Base-by-base conservation (phyloP, 805 yeast species). In the Candida odintsovae region DNA sequence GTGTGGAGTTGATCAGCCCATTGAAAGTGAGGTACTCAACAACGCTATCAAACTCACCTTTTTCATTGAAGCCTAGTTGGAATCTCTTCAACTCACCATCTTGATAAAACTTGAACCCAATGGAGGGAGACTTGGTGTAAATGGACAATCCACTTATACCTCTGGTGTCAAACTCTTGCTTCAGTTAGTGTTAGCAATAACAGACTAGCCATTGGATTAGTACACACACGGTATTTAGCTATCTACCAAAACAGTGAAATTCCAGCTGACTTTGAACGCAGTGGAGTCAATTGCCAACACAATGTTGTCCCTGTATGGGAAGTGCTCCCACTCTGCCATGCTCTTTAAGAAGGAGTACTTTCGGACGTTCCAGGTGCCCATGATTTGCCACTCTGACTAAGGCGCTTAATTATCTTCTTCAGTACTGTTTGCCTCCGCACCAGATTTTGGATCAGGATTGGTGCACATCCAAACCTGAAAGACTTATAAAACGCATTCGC, bases 271-370 rank as follows among this genome's bases (percentile, higher is more conserved):
- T 26, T 50, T 53, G 37, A 56, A 40, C 15, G 16, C n/a, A 13
- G 41, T 23, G 26, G 38, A 40, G 7, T 23, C 20, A 19, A 53
- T 42, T 2, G 41, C 25, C 41, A 59, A 40, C 10, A 44, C n/a
- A 19, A 59, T 48, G 25, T 52, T 62, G 31, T 47, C 42, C 26
- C 58, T 47, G 1, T 61, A 44, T 3, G 61, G 62, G 46, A 58
- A 54, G 38, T 59, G 61, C 40, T 52, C 50, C 64, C 64, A 59
- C 7, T 44, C 31, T 1, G 26, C 38, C 8, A 23, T n/a, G n/a
- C 47, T 49, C 7, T 46, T 46, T 21, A 47, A 38, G 25, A 28
- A 53, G 12, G 62, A 58, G 48, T 52, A 59, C 42, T 58, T 58
- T 41, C 58, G 51, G 7, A 57, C 50, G 3, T 39, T 33, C 36